These are phyloP conservation scores for Dictyostelium discoideum DNA, from an alignment of 78 protist species.

Conservation along the genomic window dicty_2.7 NC_007088.5:7133501-7134000, in stretches of 20 bases:
- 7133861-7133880: background rate
- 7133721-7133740: background rate
- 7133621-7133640: constrained; percentile 21
- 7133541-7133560: constrained; percentile 23
- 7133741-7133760: background rate
- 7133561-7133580: constrained; percentile 13
- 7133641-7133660: constrained; percentile 30
- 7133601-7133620: background rate
- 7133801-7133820: background rate
- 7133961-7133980: background rate
- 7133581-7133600: background rate
- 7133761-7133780: constrained; percentile 1
- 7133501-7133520: constrained; percentile 41
- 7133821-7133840: background rate
- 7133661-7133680: constrained; percentile 7
- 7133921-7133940: background rate
- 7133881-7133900: background rate
- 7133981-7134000: background rate
- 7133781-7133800: background rate
- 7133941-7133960: background rate
- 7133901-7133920: background rate
- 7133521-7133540: constrained; percentile 27
- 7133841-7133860: background rate
- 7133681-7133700: background rate
- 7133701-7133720: constrained; percentile 25